Evolutionary conservation across 208 protist species (phyloP).

Genomic region (Trypanosoma rangeli): DNA sequence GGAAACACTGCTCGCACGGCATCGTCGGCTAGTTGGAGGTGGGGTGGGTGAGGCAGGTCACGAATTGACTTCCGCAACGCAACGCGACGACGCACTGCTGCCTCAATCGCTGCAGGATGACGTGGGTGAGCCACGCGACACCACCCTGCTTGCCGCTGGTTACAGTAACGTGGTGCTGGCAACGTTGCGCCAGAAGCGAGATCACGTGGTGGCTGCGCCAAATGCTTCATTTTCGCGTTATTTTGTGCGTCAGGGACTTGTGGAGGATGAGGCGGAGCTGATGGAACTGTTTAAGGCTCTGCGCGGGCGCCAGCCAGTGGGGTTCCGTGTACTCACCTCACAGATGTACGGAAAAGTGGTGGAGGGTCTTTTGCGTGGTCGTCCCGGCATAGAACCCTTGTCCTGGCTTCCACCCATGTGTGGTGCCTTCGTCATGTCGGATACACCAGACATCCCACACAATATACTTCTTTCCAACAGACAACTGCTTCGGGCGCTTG

Average conservation of each 20-base stretch:
- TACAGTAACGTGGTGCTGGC: conserved; percentile 32
- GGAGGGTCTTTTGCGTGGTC: conserved; percentile 33
- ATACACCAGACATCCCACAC: conserved; percentile 34
- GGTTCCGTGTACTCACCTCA: conserved; percentile 63
- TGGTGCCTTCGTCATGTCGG: conserved; percentile 62
- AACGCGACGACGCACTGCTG: background rate
- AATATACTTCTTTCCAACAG: conserved; percentile 47
- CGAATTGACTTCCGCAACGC: background rate
- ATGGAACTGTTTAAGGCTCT: conserved; percentile 60
- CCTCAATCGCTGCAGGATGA: conserved; percentile 10
- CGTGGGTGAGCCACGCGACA: background rate
- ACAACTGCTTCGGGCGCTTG: conserved; percentile 52
- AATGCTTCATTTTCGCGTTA: conserved; percentile 82
- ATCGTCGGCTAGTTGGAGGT: background rate
- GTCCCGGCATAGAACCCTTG: conserved; percentile 45
- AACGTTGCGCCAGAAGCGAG: conserved; percentile 39
- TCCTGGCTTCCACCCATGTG: conserved; percentile 54
- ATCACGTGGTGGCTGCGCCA: conserved; percentile 41
- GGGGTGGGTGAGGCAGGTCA: conserved; percentile 7
- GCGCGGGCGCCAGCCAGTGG: conserved; percentile 45
- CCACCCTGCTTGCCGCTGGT: conserved; percentile 22
- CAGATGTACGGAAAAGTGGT: conserved; percentile 39
- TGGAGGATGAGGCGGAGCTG: conserved; percentile 60
- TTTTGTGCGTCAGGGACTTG: conserved; percentile 72
- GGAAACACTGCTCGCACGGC: conserved; percentile 9